phyloP scores from a whole-genome alignment of 176 grass and related monocot species.

The Oryza australiensis region DNA sequence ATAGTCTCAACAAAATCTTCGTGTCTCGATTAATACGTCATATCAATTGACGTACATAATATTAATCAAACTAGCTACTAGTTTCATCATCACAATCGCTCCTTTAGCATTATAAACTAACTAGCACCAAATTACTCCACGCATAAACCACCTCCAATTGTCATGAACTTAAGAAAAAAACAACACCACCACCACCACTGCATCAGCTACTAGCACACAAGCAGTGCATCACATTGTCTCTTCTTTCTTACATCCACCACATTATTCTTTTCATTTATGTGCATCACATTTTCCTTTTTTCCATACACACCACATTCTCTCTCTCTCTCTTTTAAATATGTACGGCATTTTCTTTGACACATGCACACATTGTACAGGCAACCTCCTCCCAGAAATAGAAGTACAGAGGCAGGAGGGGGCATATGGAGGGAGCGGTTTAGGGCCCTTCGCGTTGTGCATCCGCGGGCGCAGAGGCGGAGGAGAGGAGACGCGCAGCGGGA shows the following conservation, averaged over 20 bases:
- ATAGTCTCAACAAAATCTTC: neutral
- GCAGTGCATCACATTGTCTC: neutral
- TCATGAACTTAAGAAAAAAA: neutral
- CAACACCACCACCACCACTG: no score
- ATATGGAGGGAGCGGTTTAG: neutral
- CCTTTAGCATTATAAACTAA: neutral
- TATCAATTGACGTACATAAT: neutral
- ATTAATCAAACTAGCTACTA: neutral
- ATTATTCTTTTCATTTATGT: neutral
- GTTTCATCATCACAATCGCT: neutral
- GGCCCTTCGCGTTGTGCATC: neutral
- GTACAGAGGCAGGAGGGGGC: neutral
- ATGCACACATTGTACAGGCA: neutral
- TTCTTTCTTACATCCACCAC: neutral
- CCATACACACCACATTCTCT: no score
- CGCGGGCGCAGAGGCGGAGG: slow-evolving; percentile 4
- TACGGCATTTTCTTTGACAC: neutral
- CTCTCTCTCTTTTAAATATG: neutral
- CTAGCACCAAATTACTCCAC: neutral
- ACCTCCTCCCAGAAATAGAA: no score
- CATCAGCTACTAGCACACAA: no score
- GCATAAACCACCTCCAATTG: neutral
- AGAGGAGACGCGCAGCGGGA: slow-evolving; percentile 19
- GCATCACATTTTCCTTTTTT: neutral
- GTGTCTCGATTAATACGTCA: neutral